Base-by-base conservation (phyloP, 2,329 filamentous ascomycete genomes). In the Aspergillus sergii region DNA sequence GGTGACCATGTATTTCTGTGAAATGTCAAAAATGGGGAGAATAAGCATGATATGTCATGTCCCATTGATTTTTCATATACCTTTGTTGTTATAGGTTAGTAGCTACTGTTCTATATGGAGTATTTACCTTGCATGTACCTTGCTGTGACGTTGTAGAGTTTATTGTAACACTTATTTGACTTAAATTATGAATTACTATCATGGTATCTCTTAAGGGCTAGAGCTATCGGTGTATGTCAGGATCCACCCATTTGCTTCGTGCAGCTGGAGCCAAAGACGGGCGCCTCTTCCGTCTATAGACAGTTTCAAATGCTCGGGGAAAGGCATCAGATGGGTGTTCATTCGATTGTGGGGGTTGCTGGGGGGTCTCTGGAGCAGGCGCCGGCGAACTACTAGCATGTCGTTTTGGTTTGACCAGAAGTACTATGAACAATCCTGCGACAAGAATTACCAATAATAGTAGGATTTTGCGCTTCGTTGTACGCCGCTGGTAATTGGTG, bases 381-480 rank as follows among this genome's bases (percentile, higher is more conserved):
- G 62, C 62, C 26, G 62, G 57, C 8, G 72, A 68, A 41, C 58
- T 63, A 48, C 23, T 16, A 28, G 45, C 23, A 50, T 73, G 67
- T 21, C 72, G 71, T 76, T 90, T 93, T 1, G 92, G 92, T 79
- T 96, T 97, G 66, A 96, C 83, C 45, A 92, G 78, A 2, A 97
- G 79, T 46, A 97, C 75, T 70, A 97, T 96, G 72, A 99, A 91
- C 81, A 97, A 86, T 36, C 92, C 95, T 23, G 89, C 88, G 58
- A 99, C 90, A 26, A 98, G 79, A 30, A 99, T 81, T 8, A 96
- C 79, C 23, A 99, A 83, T n/a, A 99, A 82, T 46, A 99, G 83
- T 61, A 99, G 95, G 55, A 96, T 89, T 81, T 97, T 97, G 68
- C 95, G 86, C 81, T 97, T 99, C 26, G 92, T 93, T 58, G 90